A percentile compares a stretch with the other conserved stretches of the same genome.
Conservation (phyloP, 768 basidiomycete genomes). For the Kwoniella mangroviensis region DNA sequence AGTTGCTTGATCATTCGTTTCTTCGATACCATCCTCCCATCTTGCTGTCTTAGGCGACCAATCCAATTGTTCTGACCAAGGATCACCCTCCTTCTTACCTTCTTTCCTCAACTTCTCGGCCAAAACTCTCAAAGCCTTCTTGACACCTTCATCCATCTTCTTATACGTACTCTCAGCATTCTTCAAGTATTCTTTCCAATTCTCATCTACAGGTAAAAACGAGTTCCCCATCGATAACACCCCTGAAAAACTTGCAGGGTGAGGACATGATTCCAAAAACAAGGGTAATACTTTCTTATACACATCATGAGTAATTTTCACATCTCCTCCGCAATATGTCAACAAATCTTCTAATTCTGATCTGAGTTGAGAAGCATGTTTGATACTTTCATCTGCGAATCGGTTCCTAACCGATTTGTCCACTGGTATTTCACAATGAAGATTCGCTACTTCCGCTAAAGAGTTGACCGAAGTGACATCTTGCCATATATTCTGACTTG, state of each 20-base stretch:
- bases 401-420: constrained; percentile 71
- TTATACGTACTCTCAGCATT: constrained; percentile 77
- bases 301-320: constrained; percentile 79
- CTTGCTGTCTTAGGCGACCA: constrained; percentile 79
- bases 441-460: constrained; percentile 83
- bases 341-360: constrained; percentile 74
- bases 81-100: constrained; percentile 70
- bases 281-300: constrained; percentile 75
- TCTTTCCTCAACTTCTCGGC: constrained; percentile 65
- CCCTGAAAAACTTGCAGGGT: constrained; percentile 90
- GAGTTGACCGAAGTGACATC: constrained; percentile 90
- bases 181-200: constrained; percentile 82
- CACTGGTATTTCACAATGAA: constrained; percentile 81
- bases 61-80: constrained; percentile 88
- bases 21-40: constrained; percentile 43
- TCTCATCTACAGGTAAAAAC: constrained; percentile 85
- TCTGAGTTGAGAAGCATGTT: constrained; percentile 67
- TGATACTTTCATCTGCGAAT: constrained; percentile 70
- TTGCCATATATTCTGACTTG: constrained; percentile 76
- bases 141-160: constrained; percentile 70
- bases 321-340: constrained; percentile 83
- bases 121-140: constrained; percentile 67
- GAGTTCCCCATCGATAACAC: constrained; percentile 88
- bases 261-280: constrained; percentile 82
- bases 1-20: not conserved